A percentile compares a stretch with the other conserved stretches of the same genome.
Evolutionary conservation across 2,329 filamentous ascomycete species (phyloP).

Genomic region (Pochonia chlamydosporia): DNA sequence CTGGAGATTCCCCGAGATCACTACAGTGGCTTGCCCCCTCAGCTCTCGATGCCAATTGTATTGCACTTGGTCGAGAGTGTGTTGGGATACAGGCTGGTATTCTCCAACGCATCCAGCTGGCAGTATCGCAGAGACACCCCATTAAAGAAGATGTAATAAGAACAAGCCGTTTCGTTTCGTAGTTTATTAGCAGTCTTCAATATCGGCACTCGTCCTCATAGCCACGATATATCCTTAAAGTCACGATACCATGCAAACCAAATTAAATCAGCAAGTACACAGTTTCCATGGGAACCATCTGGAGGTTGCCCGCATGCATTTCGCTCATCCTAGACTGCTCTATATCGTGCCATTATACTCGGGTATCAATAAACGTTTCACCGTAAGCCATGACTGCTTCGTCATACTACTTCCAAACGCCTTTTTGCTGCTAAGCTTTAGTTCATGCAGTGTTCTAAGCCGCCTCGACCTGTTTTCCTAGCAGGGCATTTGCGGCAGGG

Average conservation of each 20-base stretch:
- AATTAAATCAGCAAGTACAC: background rate
- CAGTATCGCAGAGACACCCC: constrained; percentile 18
- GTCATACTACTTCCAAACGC: too few species aligned
- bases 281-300: background rate
- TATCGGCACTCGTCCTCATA: too few species aligned
- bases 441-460: background rate
- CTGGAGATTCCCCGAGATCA: constrained; percentile 27
- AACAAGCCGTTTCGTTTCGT: too few species aligned
- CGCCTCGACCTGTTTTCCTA: background rate
- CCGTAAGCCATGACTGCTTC: background rate
- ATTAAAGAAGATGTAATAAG: background rate
- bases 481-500: background rate
- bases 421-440: too few species aligned
- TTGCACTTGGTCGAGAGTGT: constrained; percentile 40
- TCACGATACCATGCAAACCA: background rate
- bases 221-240: background rate
- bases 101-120: constrained; percentile 17
- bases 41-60: constrained; percentile 36
- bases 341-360: background rate
- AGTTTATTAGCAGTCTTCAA: too few species aligned
- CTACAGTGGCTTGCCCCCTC: constrained; percentile 21
- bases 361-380: background rate
- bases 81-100: constrained; percentile 34
- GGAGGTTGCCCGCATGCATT: background rate
- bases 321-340: background rate